Evolutionary conservation across 192 early-diverging fungal species (phyloP).

Genomic region (Backusella morwellensis): DNA sequence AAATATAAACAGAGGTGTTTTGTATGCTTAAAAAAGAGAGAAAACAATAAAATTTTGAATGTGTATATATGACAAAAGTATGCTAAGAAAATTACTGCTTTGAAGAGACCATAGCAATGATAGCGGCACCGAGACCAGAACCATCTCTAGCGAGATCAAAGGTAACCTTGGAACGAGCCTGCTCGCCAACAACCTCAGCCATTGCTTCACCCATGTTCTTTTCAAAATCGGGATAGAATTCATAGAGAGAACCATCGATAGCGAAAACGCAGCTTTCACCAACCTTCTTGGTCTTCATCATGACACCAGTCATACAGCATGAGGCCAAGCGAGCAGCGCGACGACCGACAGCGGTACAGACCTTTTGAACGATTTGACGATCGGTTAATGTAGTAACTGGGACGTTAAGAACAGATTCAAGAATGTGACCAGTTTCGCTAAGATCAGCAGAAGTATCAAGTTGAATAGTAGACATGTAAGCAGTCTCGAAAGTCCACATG

Average conservation of each 20-base stretch:
- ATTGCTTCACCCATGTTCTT: slow-evolving; percentile 74
- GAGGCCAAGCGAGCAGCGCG: slow-evolving; percentile 84
- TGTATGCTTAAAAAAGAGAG: not conserved
- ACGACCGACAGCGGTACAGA: slow-evolving; percentile 77
- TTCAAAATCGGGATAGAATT: slow-evolving; percentile 75
- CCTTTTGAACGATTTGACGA: slow-evolving; percentile 73
- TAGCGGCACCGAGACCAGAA: slow-evolving; percentile 76
- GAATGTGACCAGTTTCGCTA: slow-evolving; percentile 56
- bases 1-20: not conserved
- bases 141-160: slow-evolving; percentile 79
- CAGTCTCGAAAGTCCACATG: slow-evolving; percentile 74
- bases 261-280: slow-evolving; percentile 12
- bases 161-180: slow-evolving; percentile 57
- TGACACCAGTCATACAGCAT: slow-evolving; percentile 61
- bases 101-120: slow-evolving; percentile 41
- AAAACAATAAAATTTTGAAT: not conserved
- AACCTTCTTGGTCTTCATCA: slow-evolving; percentile 55
- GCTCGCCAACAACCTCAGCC: slow-evolving; percentile 67
- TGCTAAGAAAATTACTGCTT: slow-evolving; percentile 1
- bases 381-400: slow-evolving; percentile 71
- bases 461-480: slow-evolving; percentile 70
- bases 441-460: slow-evolving; percentile 65
- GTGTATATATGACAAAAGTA: not conserved
- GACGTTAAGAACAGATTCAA: slow-evolving; percentile 69
- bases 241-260: slow-evolving; percentile 77